Conservation (phyloP, 2,329 filamentous ascomycete genomes). For the Cladosporium sp. region DNA sequence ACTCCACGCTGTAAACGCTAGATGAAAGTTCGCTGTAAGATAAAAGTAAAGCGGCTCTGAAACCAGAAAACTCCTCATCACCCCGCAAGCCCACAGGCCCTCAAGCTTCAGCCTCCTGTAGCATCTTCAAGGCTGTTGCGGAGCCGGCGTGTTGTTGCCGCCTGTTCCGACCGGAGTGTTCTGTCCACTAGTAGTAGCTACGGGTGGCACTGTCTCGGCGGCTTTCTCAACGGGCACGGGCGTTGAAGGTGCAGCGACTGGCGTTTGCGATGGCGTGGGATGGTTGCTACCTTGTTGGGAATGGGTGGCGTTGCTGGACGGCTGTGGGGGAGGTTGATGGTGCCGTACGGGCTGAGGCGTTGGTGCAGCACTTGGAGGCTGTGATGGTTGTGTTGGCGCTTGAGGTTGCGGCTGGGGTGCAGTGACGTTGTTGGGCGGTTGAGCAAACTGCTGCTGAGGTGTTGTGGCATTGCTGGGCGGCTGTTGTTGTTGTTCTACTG, state of each 20-base stretch:
- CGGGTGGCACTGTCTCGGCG: background rate
- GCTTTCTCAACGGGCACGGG: background rate
- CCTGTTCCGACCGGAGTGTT: background rate
- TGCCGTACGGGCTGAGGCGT: background rate
- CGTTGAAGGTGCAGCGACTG: background rate
- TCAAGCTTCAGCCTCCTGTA: no score
- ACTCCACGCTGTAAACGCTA: no score
- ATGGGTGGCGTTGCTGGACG: background rate
- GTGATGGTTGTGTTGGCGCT: background rate
- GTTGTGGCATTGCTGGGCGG: no score
- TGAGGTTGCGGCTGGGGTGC: background rate
- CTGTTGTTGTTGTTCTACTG: no score
- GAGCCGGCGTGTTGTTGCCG: background rate
- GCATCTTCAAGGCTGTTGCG: no score
- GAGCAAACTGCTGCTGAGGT: no score
- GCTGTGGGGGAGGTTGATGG: background rate
- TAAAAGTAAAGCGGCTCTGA: no score
- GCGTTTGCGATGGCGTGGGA: background rate
- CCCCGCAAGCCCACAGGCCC: no score
- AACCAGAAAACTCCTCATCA: no score
- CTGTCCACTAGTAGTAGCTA: background rate
- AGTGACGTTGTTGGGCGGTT: no score
- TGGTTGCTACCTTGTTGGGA: slow-evolving; percentile 2
- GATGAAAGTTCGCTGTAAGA: no score
- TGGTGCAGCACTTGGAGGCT: background rate